These are phyloP conservation scores for Auricularia auricula-judae DNA, from an alignment of 768 basidiomycete species.

Conservation along the genomic window DNA sequence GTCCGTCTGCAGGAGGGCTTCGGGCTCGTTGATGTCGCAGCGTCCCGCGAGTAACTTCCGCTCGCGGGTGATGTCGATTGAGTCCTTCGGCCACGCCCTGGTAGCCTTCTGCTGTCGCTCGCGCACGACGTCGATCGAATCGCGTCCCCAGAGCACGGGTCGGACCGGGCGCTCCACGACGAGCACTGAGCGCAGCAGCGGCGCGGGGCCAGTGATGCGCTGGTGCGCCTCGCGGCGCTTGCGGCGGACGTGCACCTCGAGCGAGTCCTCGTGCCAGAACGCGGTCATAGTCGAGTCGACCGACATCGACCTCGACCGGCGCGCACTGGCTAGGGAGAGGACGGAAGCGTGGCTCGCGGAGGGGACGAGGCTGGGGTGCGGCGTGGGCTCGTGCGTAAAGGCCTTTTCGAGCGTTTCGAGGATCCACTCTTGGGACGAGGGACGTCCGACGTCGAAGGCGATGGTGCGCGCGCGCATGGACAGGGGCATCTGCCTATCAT, in stretches of 20 bases:
- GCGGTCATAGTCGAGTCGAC: not conserved
- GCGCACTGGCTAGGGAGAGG: not conserved
- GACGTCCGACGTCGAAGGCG: not conserved
- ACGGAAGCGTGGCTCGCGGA: not conserved
- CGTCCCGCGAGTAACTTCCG: not conserved
- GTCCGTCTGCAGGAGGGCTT: no score
- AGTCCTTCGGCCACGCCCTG: not conserved
- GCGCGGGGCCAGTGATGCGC: not conserved
- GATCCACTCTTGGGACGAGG: not conserved
- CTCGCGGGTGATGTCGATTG: not conserved
- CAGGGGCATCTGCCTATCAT: not conserved
- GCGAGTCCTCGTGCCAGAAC: not conserved
- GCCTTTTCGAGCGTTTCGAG: not conserved
- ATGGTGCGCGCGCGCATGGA: not conserved
- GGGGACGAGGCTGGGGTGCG: not conserved
- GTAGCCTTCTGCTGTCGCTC: no score
- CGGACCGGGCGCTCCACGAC: not conserved
- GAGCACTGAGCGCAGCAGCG: not conserved
- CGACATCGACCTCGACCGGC: not conserved
- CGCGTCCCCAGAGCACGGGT: not conserved
- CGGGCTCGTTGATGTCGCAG: not conserved
- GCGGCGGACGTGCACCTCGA: not conserved
- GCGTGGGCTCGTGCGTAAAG: not conserved
- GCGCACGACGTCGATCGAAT: not conserved
- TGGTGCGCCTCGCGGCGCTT: not conserved